These are phyloP conservation scores for Ensete glaucum DNA, from an alignment of 176 grass and related monocot genomes.

Conservation along the genomic window DNA sequence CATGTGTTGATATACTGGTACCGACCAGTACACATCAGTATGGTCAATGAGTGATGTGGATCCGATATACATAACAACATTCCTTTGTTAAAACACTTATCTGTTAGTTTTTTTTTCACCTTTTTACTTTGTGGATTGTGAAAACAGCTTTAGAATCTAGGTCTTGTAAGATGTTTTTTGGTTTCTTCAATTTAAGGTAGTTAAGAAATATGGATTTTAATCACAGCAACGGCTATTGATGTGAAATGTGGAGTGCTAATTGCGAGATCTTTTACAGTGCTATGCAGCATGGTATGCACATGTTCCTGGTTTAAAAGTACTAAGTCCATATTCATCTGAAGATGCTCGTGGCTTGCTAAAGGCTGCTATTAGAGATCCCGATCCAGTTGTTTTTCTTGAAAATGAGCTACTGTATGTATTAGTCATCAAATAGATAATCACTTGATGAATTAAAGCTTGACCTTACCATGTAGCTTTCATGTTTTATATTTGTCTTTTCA, in stretches of 20 bases:
- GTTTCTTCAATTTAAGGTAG: no score
- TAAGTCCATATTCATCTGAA: constrained; percentile 81
- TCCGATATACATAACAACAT: no score
- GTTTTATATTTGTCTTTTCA: constrained; percentile 28
- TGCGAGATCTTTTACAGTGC: constrained; percentile 40
- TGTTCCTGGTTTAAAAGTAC: constrained; percentile 86
- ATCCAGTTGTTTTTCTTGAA: constrained; percentile 95
- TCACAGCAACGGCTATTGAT: neutral
- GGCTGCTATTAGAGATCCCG: constrained; percentile 91
- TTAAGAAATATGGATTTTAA: neutral
- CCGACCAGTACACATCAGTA: no score
- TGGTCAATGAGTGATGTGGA: no score
- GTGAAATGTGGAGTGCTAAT: neutral
- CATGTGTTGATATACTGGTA: no score
- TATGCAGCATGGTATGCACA: constrained; percentile 94
- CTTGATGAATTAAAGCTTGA: neutral
- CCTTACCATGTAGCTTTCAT: neutral
- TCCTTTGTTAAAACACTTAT: no score
- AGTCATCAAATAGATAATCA: neutral
- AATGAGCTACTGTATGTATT: constrained; percentile 81
- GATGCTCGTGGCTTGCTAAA: constrained; percentile 93
- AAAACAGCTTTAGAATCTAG: no score
- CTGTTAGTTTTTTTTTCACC: no score
- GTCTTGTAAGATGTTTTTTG: no score
- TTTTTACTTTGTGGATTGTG: no score